Base-by-base conservation (phyloP, 179 eudicot genomes). In the Beta lomatogona region DNA sequence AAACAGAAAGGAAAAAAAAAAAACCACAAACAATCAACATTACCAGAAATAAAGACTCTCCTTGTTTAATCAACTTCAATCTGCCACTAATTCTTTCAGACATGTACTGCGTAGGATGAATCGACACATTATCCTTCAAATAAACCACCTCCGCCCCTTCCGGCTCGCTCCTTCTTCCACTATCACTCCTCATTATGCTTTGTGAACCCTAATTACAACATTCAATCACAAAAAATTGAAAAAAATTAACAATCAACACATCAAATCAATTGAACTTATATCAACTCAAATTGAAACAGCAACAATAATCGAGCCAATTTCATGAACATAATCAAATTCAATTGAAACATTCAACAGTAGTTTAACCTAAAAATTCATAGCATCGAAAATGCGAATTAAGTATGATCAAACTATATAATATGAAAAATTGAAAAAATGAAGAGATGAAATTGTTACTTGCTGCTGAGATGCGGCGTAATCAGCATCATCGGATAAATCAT, bases 31-130 rank as follows among this genome's bases (percentile, higher is more conserved):
- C 25, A 31, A 63, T 12, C 18, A 78, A 50, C 25, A 74, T 68
- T 92, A 96, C 98, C 94, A 94, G 77, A 52, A 87, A 92, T 53
- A 96, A 86, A 36, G 87, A 74, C 41, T 88, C 83, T 36, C 89
- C 97, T 84, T 91, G 98, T 88, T 88, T 91, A 61, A 87, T 86
- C 87, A 96, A 85, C 90, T 88, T 94, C 89, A 96, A 89, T 64
- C 98, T 87, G 10, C 99, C 99, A 74, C 98, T 88, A 71, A 96
- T 96, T 87, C 99, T 91, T 85, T 96, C 97, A 60, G 93, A 86
- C 73, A 91, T 92, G 50, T 88, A 89, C 86, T 96, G 98, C 74
- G 94, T 92, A 10, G 99, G 98, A 82, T 96, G 99, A 89, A 96
- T 92, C 10, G 99, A 83, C 69, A 96, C 99, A 84, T 96, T 92